These are phyloP conservation scores for Naganishia antarctica DNA, from an alignment of 768 basidiomycete genomes.

Conservation along the genomic window DNA sequence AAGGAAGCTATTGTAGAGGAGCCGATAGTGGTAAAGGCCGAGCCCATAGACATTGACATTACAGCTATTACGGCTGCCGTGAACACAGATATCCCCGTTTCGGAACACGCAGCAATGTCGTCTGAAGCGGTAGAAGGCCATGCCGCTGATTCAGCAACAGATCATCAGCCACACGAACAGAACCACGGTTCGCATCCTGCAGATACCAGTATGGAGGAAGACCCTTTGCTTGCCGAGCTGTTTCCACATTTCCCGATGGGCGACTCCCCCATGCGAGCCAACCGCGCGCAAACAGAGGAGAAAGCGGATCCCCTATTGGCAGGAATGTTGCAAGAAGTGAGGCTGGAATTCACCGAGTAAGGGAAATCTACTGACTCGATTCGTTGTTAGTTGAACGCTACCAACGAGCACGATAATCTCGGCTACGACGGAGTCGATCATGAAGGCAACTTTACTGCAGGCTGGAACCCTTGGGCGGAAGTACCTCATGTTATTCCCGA, in stretches of 20 bases:
- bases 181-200: background rate
- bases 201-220: slow-evolving; percentile 12
- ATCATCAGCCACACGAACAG: background rate
- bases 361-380: background rate
- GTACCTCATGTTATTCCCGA: slow-evolving; percentile 17
- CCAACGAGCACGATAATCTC: background rate
- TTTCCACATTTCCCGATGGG: slow-evolving; percentile 4
- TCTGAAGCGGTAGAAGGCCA: background rate
- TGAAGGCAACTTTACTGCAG: slow-evolving; percentile 3
- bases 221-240: slow-evolving; percentile 9
- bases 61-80: background rate
- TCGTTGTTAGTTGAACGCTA: background rate
- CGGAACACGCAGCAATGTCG: background rate
- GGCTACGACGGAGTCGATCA: background rate
- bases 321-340: slow-evolving; percentile 19
- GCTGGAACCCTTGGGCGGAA: slow-evolving; percentile 20
- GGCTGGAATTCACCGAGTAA: background rate
- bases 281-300: slow-evolving; percentile 2
- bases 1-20: no score
- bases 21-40: slow-evolving; percentile 10
- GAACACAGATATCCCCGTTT: background rate
- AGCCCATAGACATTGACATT: slow-evolving; percentile 5
- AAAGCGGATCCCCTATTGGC: slow-evolving; percentile 13
- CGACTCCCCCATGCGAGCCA: slow-evolving; percentile 6
- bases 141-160: background rate